These are phyloP conservation scores for Boletus coccyginus DNA, from an alignment of 768 basidiomycete species.

Conservation along the genomic window DNA sequence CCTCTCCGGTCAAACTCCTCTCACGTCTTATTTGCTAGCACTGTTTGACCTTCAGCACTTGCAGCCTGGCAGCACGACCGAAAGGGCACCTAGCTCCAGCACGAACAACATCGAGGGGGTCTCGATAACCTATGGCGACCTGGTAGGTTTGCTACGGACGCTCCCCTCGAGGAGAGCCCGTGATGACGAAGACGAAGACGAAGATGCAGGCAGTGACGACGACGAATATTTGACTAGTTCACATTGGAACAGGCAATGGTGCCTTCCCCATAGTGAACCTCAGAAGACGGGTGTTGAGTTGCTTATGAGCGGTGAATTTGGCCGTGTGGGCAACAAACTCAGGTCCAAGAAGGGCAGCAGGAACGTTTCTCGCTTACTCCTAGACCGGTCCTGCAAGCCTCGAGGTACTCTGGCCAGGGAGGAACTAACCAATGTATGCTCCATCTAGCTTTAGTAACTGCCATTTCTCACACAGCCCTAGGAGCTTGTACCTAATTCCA, in stretches of 20 bases:
- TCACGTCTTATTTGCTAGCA: constrained; percentile 17
- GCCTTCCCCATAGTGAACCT: constrained; percentile 49
- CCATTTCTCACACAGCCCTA: constrained; percentile 28
- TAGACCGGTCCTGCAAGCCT: constrained; percentile 39
- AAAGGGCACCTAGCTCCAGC: constrained; percentile 3
- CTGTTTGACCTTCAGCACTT: constrained; percentile 29
- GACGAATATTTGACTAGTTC: constrained; percentile 24
- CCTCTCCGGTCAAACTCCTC: background rate
- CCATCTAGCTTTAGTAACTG: background rate
- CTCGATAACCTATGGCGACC: constrained; percentile 23
- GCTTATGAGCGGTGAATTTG: constrained; percentile 78
- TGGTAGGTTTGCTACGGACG: constrained; percentile 21
- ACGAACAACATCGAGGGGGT: background rate
- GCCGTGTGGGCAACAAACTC: constrained; percentile 53
- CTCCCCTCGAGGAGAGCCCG: constrained; percentile 26
- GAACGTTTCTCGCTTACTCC: constrained; percentile 50
- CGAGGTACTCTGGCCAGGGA: constrained; percentile 44
- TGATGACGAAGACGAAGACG: constrained; percentile 38
- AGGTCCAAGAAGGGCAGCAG: constrained; percentile 38
- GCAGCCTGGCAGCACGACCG: constrained; percentile 12
- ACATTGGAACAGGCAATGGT: constrained; percentile 34
- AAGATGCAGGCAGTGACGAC: constrained; percentile 36
- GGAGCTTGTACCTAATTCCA: constrained; percentile 75
- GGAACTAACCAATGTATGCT: constrained; percentile 52
- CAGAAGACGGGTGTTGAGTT: constrained; percentile 62